phyloP scores from a whole-genome alignment of 2,329 filamentous ascomycete genomes.

The Hymenoscyphus albidus region DNA sequence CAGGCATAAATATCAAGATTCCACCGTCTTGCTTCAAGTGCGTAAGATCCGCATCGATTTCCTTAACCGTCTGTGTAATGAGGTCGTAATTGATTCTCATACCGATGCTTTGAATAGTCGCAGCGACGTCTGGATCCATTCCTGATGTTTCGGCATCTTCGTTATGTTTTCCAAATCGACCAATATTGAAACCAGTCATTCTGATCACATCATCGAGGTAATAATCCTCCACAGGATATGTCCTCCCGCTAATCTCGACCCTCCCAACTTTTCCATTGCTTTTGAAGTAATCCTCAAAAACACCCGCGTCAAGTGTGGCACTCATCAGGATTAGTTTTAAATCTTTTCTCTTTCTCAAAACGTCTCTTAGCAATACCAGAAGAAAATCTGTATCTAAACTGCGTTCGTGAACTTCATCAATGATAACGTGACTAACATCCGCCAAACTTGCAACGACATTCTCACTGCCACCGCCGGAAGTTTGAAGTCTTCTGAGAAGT shows the following conservation, averaged over 20 bases:
- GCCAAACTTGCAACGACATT: constrained; percentile 78
- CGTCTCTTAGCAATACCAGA: constrained; percentile 79
- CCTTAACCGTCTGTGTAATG: constrained; percentile 72
- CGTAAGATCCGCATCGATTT: constrained; percentile 73
- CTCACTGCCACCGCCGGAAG: constrained; percentile 73
- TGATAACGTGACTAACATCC: constrained; percentile 89
- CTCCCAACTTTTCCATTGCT: constrained; percentile 67
- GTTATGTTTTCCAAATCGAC: constrained; percentile 38
- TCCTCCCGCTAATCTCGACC: constrained; percentile 84
- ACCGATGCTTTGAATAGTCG: constrained; percentile 67
- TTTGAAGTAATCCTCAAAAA: constrained; percentile 82
- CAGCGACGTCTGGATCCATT: constrained; percentile 58
- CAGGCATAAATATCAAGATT: constrained; percentile 93
- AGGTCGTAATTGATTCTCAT: constrained; percentile 90
- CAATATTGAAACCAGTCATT: constrained; percentile 66
- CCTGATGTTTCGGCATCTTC: constrained; percentile 44
- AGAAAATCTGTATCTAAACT: constrained; percentile 94
- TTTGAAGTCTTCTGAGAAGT: constrained; percentile 83
- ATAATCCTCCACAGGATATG: constrained; percentile 83
- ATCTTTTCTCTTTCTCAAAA: constrained; percentile 68
- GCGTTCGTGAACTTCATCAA: constrained; percentile 95
- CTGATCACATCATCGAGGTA: constrained; percentile 85
- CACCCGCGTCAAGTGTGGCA: constrained; percentile 83
- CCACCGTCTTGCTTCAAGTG: constrained; percentile 68
- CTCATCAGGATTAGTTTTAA: constrained; percentile 94